phyloP scores from a whole-genome alignment of 805 yeast genomes.

The Lachancea meyersii region DNA sequence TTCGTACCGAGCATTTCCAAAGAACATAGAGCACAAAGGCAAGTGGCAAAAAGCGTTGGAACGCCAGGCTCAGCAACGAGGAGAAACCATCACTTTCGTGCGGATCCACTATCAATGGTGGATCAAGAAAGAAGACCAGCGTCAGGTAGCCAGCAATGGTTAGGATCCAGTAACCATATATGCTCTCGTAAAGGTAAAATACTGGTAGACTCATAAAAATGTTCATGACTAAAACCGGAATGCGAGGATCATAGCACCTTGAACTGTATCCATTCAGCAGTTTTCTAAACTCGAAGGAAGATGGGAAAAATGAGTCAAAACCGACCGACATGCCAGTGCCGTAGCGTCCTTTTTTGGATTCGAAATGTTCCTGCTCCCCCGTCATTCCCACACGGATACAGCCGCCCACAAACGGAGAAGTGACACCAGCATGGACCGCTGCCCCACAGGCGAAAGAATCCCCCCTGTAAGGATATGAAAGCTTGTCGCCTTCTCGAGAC shows the following conservation, averaged over 20 bases:
- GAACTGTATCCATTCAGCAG: constrained; percentile 32
- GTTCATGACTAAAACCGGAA: constrained; percentile 50
- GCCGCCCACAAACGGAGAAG: constrained; percentile 73
- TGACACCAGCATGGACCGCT: constrained; percentile 77
- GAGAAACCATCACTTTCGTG: constrained; percentile 47
- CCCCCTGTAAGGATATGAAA: constrained; percentile 68
- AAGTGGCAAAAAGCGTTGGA: constrained; percentile 69
- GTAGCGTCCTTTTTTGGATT: constrained; percentile 42
- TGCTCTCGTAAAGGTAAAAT: constrained; percentile 42
- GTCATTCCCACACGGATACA: constrained; percentile 57
- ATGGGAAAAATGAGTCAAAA: constrained; percentile 70
- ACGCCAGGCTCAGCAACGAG: constrained; percentile 59
- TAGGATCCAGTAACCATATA: constrained; percentile 55
- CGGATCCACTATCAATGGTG: constrained; percentile 60
- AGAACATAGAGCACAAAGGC: constrained; percentile 64
- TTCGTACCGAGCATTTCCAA: constrained; percentile 51
- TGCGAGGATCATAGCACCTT: constrained; percentile 68
- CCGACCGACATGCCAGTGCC: constrained; percentile 45
- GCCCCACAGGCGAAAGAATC: constrained; percentile 90
- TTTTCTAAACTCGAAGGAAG: constrained; percentile 57
- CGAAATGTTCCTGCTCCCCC: constrained; percentile 49
- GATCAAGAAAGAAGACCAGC: constrained; percentile 65
- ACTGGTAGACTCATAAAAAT: constrained; percentile 58
- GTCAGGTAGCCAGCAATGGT: constrained; percentile 78
- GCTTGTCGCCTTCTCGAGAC: constrained; percentile 18